Base-by-base conservation (phyloP, 768 basidiomycete genomes). In the Tephrocybe sp. region DNA sequence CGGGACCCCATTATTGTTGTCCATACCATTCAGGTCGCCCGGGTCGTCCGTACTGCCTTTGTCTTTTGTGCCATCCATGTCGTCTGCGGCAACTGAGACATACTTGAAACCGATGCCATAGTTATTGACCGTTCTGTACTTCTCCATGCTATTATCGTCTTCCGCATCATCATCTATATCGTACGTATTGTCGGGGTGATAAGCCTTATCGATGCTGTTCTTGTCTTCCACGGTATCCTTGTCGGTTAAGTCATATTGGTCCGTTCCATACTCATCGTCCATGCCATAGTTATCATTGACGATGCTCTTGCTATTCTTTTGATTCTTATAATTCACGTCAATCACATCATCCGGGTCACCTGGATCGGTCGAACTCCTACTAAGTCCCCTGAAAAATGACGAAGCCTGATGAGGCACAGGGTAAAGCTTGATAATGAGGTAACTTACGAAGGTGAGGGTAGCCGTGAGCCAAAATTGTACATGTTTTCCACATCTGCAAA, bases 341-440 rank as follows among this genome's bases (percentile, higher is more conserved):
- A 24, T 25, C 18, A 15, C 5, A 34, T 34, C 15, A 43, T 44
- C 42, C 12, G 28, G 21, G 13, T 43, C 49, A 30, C 42, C 30
- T 28, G 15, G 30, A 45, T 51, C 26, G 13, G 28, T 44, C 36
- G 42, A 43, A 27, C 42, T 25, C 22, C 38, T 30, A 21, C 37
- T 48, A 31, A 22, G 13, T 9, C 36, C 36, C n/a, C n/a, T n/a
- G n/a, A n/a, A n/a, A n/a, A 21, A n/a, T 37, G 18, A 7, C 16
- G 18, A 7, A 6, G 16, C 16, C 4, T 8, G 21, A 9, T 34
- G 5, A 34, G 32, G 16, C 5, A 15, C 15, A 9, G 16, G 32
- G 16, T 9, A 34, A n/a, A 8, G 15, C 7, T 15, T 7, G 16
- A 15, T 12, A 5, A 5, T 9, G 7, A 34, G 32, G 32, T 13